Evolutionary conservation across 345 rosid genomes (phyloP).

Genomic region (Citrus hindsii): DNA sequence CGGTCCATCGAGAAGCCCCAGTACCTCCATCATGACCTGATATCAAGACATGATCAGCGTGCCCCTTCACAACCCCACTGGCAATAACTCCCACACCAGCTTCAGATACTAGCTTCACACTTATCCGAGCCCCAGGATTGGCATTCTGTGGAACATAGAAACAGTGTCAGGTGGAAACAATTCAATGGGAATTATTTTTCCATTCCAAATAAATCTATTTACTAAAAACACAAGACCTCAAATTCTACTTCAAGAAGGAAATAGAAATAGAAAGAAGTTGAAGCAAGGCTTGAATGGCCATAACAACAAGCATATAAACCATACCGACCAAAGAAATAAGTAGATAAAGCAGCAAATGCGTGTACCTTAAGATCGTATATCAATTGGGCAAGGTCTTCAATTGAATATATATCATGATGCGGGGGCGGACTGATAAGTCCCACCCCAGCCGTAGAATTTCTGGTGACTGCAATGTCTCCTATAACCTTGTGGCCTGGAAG

Average conservation of each 20-base stretch:
- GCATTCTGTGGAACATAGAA: conserved; percentile 55
- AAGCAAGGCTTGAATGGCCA: not conserved
- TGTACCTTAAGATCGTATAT: conserved; percentile 98
- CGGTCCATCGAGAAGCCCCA: conserved; percentile 99
- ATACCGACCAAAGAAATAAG: not conserved
- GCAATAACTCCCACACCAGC: conserved; percentile 99
- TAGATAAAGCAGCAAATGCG: not conserved
- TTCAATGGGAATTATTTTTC: not conserved
- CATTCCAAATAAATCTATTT: not conserved
- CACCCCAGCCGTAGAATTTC: conserved; percentile 98
- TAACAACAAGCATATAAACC: not conserved
- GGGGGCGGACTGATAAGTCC: conserved; percentile 99
- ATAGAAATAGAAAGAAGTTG: not conserved
- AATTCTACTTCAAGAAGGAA: not conserved
- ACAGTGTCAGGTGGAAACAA: conserved; percentile 12
- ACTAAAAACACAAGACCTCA: not conserved
- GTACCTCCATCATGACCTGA: conserved; percentile 99
- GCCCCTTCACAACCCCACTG: conserved; percentile 99
- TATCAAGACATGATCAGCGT: conserved; percentile 95
- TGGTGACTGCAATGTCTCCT: conserved; percentile 95
- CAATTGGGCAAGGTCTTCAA: conserved; percentile 97
- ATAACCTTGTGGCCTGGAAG: conserved; percentile 99
- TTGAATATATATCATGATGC: conserved; percentile 98
- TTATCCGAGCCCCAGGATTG: conserved; percentile 87
- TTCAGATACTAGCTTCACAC: conserved; percentile 96